These are phyloP conservation scores for Furcasterigmium furcatum DNA, from an alignment of 2,329 filamentous ascomycete genomes.

Conservation along the genomic window DNA sequence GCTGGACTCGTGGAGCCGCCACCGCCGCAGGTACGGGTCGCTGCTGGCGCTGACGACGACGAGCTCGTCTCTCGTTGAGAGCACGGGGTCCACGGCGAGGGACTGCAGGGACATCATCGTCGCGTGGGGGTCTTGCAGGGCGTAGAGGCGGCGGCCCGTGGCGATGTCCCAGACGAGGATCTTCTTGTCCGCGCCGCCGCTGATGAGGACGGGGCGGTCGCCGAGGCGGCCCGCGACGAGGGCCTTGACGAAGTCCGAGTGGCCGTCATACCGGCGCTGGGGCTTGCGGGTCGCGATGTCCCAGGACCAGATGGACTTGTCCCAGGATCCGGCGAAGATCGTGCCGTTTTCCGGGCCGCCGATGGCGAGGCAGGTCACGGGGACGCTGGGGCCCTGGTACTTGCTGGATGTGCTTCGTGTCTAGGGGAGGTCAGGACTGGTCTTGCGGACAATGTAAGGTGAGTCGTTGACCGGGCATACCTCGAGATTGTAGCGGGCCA, in stretches of 20 bases:
- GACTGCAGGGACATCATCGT: slow-evolving; percentile 77
- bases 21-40: slow-evolving; percentile 75
- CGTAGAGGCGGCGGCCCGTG: slow-evolving; percentile 67
- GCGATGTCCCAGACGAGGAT: slow-evolving; percentile 80
- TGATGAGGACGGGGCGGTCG: slow-evolving; percentile 63
- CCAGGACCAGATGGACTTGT: slow-evolving; percentile 90
- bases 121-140: slow-evolving; percentile 66
- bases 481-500: slow-evolving; percentile 71
- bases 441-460: too few species aligned
- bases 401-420: slow-evolving; percentile 7
- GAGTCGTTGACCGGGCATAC: slow-evolving; percentile 44
- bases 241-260: slow-evolving; percentile 89
- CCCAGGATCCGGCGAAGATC: slow-evolving; percentile 89
- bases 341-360: slow-evolving; percentile 53
- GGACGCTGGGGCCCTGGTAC: slow-evolving; percentile 74
- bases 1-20: slow-evolving; percentile 56
- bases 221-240: slow-evolving; percentile 61
- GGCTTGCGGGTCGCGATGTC: slow-evolving; percentile 54
- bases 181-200: slow-evolving; percentile 74
- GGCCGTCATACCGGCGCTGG: slow-evolving; percentile 66
- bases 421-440: slow-evolving; percentile 1
- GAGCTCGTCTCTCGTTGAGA: slow-evolving; percentile 45
- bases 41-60: slow-evolving; percentile 77
- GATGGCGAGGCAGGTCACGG: slow-evolving; percentile 73
- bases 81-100: slow-evolving; percentile 69